Evolutionary conservation across 495 filamentous ascomycete species (phyloP), one percentile per base, ranked within the genome.

Genomic region (Aspergillus cavernicola): DNA sequence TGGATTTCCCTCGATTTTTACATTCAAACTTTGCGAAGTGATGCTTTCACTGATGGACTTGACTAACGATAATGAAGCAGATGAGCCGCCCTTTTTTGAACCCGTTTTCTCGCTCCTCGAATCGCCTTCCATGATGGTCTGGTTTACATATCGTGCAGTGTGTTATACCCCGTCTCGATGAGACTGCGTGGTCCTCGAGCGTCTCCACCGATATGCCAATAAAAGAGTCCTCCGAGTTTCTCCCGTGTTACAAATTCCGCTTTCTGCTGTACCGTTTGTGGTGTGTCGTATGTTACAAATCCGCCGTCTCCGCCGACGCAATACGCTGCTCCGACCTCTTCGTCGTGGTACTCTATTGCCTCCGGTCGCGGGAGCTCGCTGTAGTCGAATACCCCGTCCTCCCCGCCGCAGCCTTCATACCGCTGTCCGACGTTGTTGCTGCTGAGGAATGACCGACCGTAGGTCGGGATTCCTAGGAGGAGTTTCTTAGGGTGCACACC

Each of bases 131-230:
- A 42, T 39, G 15, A 38, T 37, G 19, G 5, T 16, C 40, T 23
- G 38, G 15, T 19, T 18, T 58, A 77, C 68, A 77, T 69, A 31
- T 76, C 72, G 63, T 90, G 87, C 45, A 90, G 66, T 8, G 85
- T 82, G 56, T 82, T 83, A 64, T 88, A 91, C 20, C 87, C 87
- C 3, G 86, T 80, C 38, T 86, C 80, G 41, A 95, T 80, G 60
- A 96, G 66, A 67, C 89, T 93, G 55, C 85, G 72, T 32, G 80
- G 72, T 38, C 78, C 82, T 55, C 78, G 79, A 4, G 79, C 78
- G 69, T 96, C 91, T 2, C 82, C 87, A 16, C 86, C 86, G n/a
- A 89, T 90, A 48, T 87, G 87, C 91, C 90, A 96, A 68, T 92
- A 96, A 65, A 95, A 96, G 31, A 96, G 69, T 0, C 91, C 91